Evolutionary conservation across 306 rosid species (phyloP).

Genomic region (Alnus rubra): DNA sequence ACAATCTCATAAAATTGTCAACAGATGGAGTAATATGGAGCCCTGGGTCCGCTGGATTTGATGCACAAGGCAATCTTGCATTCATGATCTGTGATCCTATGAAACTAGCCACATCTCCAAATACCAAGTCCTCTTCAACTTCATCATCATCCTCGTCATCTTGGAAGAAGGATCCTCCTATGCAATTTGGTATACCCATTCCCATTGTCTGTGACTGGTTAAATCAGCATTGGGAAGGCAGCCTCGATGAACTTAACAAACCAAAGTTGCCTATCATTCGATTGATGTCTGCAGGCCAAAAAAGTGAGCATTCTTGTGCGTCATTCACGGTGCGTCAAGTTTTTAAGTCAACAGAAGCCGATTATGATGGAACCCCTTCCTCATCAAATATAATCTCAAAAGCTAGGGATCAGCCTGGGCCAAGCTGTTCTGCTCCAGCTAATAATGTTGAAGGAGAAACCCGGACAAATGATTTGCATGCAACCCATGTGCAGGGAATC

Average conservation of each 20-base stretch:
- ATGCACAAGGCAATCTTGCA: conserved; percentile 88
- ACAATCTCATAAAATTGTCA: conserved; percentile 89
- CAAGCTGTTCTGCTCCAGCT: conserved; percentile 50
- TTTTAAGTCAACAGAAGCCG: conserved; percentile 72
- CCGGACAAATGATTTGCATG: conserved; percentile 40
- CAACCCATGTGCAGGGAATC: conserved; percentile 78
- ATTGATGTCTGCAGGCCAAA: conserved; percentile 80
- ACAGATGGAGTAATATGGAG: conserved; percentile 81
- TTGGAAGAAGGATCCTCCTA: conserved; percentile 80
- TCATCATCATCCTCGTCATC: conserved; percentile 75
- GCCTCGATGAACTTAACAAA: conserved; percentile 93
- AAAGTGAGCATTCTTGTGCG: conserved; percentile 87
- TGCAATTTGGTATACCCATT: conserved; percentile 94
- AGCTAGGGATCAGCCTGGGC: conserved; percentile 53
- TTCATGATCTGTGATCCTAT: conserved; percentile 98
- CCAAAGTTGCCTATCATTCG: conserved; percentile 89
- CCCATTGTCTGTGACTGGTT: conserved; percentile 93
- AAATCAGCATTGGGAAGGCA: conserved; percentile 99
- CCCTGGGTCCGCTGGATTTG: conserved; percentile 97
- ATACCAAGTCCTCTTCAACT: conserved; percentile 80
- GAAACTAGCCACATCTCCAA: conserved; percentile 94
- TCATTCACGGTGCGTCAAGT: conserved; percentile 82
- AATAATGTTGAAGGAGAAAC: conserved; percentile 65
- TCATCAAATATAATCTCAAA: conserved; percentile 62
- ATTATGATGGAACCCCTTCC: conserved; percentile 71